Evolutionary conservation across 2,329 filamentous ascomycete genomes (phyloP).

Genomic region (Drechslerella stenobrocha): DNA sequence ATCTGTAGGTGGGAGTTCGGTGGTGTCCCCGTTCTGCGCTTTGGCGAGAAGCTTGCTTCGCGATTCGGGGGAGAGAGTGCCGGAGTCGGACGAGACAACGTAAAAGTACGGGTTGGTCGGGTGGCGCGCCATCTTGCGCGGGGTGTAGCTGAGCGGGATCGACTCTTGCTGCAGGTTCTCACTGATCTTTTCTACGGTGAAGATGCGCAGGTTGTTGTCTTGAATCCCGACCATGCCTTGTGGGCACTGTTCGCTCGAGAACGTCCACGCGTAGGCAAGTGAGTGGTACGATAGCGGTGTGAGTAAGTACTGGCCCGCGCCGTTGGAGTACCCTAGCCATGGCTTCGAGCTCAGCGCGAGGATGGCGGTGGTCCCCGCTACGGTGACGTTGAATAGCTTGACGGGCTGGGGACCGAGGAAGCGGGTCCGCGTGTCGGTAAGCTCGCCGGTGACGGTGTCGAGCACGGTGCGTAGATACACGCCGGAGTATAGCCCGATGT

Average conservation of each 20-base stretch:
- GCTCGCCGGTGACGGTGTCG: slow-evolving; percentile 91
- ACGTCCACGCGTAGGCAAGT: slow-evolving; percentile 93
- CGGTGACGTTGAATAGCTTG: slow-evolving; percentile 85
- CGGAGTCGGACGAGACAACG: slow-evolving; percentile 90
- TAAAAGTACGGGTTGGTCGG: slow-evolving; percentile 89
- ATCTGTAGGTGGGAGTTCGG: slow-evolving; percentile 71
- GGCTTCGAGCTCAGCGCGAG: slow-evolving; percentile 87
- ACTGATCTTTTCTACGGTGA: slow-evolving; percentile 82
- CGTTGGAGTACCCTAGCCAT: slow-evolving; percentile 82
- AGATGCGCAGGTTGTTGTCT: slow-evolving; percentile 80
- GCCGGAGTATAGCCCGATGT: slow-evolving; percentile 93
- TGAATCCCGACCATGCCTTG: slow-evolving; percentile 95
- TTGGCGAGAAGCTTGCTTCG: slow-evolving; percentile 74
- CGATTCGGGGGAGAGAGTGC: slow-evolving; percentile 79
- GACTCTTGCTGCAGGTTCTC: slow-evolving; percentile 85
- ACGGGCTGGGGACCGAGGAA: slow-evolving; percentile 91
- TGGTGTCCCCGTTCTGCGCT: slow-evolving; percentile 72
- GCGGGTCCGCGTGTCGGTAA: slow-evolving; percentile 90
- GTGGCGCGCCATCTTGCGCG: slow-evolving; percentile 82
- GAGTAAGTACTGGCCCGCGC: slow-evolving; percentile 70
- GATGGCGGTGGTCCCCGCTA: slow-evolving; percentile 80
- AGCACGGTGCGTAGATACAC: slow-evolving; percentile 94
- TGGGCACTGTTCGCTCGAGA: slow-evolving; percentile 89
- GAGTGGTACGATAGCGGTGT: slow-evolving; percentile 86
- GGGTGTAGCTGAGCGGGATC: slow-evolving; percentile 85